Evolutionary conservation across 148 eudicot species (phyloP), one percentile per base, ranked within the genome.

Genomic region (Drosera capensis): DNA sequence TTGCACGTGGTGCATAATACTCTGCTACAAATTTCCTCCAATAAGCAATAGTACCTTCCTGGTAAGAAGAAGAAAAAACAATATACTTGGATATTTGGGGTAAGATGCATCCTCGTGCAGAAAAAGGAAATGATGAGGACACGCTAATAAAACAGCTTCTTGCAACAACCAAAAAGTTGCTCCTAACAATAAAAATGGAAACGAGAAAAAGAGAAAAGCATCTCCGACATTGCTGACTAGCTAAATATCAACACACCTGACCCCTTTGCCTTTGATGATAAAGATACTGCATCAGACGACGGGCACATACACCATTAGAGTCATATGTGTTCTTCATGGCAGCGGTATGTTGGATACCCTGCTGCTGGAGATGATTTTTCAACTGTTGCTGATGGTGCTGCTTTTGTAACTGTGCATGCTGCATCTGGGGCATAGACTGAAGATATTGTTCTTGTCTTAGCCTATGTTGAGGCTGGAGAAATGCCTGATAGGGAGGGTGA

Each of bases 11-110:
- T 46, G 92, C 74, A 57, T 71, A 90, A 50, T 90, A 90, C 58
- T 90, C 95, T 5, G 84, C 70, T 53, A 84, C 95, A 69, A 90
- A 84, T 64, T 84, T 84, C 56, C 82, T 75, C 97, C 97, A 90
- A 52, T 83, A 90, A 49, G 80, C 78, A 68, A 90, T 72, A 25
- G 77, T 54, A 57, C 84, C 78, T 51, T 73, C 95, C 97, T 90
- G 71, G 31, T 18, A 34, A 34, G 0, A 2, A 4, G 38, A 34
- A 34, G 31, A 28, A 13, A 5, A 34, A 11, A 34, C n/a, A 3
- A 34, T 1, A 34, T 11, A 34, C 5, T 6, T 34, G 38, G 14
- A 34, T 11, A 34, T 13, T 15, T 9, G 13, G 36, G 28, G 18
- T 22, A 20, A 26, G 28, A 28, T 1, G 23, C 36, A 26, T 44